phyloP scores from a whole-genome alignment of 163 green algal species.

The Prototheca stagnorum region DNA sequence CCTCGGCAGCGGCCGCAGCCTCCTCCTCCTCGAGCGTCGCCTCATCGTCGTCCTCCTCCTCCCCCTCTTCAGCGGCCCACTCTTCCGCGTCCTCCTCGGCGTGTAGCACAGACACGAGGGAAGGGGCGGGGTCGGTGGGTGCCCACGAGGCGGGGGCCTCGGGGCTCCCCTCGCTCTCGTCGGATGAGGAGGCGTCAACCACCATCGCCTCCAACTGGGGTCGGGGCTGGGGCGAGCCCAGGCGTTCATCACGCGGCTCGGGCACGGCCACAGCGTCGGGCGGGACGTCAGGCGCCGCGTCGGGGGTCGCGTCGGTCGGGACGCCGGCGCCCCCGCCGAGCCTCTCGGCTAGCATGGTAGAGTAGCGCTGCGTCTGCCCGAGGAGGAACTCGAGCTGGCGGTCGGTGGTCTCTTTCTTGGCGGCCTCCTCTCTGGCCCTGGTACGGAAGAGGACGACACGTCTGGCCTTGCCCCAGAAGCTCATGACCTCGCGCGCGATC shows the following conservation, averaged over 20 bases:
- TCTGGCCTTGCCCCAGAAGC: conserved; percentile 80
- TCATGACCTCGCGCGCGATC: conserved; percentile 56
- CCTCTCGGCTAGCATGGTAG: conserved; percentile 32
- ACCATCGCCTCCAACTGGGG: too few species aligned
- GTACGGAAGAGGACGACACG: conserved; percentile 73
- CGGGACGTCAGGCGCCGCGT: too few species aligned
- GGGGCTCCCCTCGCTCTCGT: too few species aligned
- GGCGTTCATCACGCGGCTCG: too few species aligned
- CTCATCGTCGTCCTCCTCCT: conserved; percentile 32
- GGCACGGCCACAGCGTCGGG: too few species aligned
- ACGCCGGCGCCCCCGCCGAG: conserved; percentile 4
- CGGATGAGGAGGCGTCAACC: too few species aligned
- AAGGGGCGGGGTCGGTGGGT: too few species aligned
- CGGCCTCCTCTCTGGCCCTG: conserved; percentile 45
- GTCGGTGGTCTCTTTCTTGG: conserved; percentile 77
- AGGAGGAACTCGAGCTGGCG: conserved; percentile 88
- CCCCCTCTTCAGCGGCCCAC: conserved; percentile 2
- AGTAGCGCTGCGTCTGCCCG: conserved; percentile 86
- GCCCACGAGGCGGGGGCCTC: too few species aligned
- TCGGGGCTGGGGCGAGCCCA: too few species aligned
- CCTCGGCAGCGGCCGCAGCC: conserved; percentile 14
- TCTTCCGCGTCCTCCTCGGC: too few species aligned
- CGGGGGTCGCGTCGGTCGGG: neutral
- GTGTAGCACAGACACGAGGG: too few species aligned
- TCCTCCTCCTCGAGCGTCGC: conserved; percentile 36